Conservation (phyloP, 169 alveolate genomes). For the Neospora caninum region DNA sequence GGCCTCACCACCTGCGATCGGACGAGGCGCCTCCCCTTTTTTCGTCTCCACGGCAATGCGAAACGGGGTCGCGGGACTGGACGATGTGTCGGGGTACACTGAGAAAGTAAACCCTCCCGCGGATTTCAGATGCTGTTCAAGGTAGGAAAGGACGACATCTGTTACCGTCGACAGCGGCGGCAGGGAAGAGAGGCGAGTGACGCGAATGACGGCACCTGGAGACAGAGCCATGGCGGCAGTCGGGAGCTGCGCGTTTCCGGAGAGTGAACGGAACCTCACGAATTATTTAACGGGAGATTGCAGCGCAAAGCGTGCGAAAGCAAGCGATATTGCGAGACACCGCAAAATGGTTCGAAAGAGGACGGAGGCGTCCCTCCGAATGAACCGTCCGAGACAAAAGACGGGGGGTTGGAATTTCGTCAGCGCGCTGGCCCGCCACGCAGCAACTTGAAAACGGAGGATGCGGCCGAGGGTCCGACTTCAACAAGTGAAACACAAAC, state of each 20-base stretch:
- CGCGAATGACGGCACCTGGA: background rate
- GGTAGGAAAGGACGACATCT: background rate
- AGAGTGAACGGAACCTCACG: background rate
- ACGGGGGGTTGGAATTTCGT: too few species aligned
- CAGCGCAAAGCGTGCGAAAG: background rate
- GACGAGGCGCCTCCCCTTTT: background rate
- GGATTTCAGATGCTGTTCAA: background rate
- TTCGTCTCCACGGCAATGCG: conserved; percentile 7
- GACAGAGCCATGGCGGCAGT: background rate
- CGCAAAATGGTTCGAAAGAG: background rate
- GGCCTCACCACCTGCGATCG: background rate
- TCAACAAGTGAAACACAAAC: too few species aligned
- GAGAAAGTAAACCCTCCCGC: background rate
- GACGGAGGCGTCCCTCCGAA: background rate
- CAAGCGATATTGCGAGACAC: background rate
- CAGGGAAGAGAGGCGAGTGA: conserved; percentile 11
- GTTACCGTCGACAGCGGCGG: background rate
- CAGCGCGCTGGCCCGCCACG: too few species aligned
- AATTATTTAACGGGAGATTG: too few species aligned
- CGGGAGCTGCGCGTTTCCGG: background rate
- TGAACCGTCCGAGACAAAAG: background rate
- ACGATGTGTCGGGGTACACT: background rate
- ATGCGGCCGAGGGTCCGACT: too few species aligned
- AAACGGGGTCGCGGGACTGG: background rate
- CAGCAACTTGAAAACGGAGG: too few species aligned